phyloP scores from a whole-genome alignment of 163 green algal species.

The Volvox carteri region DNA sequence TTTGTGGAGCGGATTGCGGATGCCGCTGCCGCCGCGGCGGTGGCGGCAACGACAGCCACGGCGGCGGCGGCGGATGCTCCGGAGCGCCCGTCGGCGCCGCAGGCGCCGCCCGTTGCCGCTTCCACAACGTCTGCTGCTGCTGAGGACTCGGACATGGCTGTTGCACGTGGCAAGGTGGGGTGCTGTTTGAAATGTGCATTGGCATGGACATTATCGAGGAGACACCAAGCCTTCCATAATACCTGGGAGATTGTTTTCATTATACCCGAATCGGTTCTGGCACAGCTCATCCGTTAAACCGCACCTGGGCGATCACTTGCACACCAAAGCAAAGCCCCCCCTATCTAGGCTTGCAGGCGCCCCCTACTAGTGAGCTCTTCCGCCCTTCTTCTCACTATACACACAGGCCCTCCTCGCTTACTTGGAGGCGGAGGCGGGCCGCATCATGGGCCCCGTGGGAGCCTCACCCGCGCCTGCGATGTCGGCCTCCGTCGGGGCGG shows the following conservation, averaged over 20 bases:
- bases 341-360: too few species aligned
- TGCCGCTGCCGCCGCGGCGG: constrained; percentile 29
- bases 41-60: not conserved
- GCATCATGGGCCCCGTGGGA: constrained; percentile 61
- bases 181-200: too few species aligned
- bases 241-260: not conserved
- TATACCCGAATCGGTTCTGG: too few species aligned
- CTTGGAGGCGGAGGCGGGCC: constrained; percentile 72
- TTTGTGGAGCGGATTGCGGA: constrained; percentile 62
- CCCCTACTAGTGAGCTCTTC: too few species aligned
- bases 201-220: too few species aligned
- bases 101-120: not conserved
- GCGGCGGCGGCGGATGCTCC: not conserved
- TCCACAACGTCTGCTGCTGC: not conserved
- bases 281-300: too few species aligned
- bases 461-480: not conserved
- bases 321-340: too few species aligned
- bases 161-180: constrained; percentile 68
- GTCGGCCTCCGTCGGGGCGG: not conserved
- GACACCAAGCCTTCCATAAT: not conserved
- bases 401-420: constrained; percentile 70
- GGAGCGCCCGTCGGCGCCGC: not conserved
- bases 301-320: too few species aligned
- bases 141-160: constrained; percentile 64
- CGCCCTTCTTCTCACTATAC: not conserved